Evolutionary conservation across 2,329 filamentous ascomycete genomes (phyloP).

Genomic region (Ophiosphaerella herpotricha): DNA sequence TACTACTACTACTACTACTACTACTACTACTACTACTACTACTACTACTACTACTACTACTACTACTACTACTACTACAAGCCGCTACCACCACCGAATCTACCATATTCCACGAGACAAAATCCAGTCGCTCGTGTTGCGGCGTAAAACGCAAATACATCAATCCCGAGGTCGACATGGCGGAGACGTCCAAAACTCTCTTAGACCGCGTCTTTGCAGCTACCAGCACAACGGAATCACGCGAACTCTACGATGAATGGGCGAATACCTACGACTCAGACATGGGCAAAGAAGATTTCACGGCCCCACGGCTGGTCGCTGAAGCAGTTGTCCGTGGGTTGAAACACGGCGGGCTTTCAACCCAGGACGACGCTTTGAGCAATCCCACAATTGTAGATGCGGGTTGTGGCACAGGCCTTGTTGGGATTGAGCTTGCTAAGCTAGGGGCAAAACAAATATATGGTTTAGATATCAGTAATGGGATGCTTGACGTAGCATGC

Average conservation of each 20-base stretch:
- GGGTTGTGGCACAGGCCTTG: constrained; percentile 62
- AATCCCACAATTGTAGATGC: constrained; percentile 55
- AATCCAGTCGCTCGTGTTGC: no score
- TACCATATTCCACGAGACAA: no score
- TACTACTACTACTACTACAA: no score
- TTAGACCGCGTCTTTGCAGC: constrained; percentile 48
- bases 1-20: no score
- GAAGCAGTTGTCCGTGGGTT: constrained; percentile 19
- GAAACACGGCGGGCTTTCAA: constrained; percentile 19
- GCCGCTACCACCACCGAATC: no score
- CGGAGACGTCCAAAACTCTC: constrained; percentile 4
- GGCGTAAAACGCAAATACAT: no score
- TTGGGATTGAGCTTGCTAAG: constrained; percentile 54
- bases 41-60: no score
- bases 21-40: no score
- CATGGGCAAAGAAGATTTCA: constrained; percentile 48
- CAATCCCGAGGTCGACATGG: neutral
- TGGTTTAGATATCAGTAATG: constrained; percentile 58
- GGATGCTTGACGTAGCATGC: constrained; percentile 60
- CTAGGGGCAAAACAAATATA: constrained; percentile 54
- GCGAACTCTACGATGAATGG: constrained; percentile 53
- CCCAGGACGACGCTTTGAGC: constrained; percentile 10
- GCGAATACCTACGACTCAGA: constrained; percentile 52
- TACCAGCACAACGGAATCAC: constrained; percentile 44
- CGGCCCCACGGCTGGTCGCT: constrained; percentile 47